Evolutionary conservation across 352 stramenopile species (phyloP), one percentile per base, ranked within the genome.

Genomic region (Pythium insidiosum): DNA sequence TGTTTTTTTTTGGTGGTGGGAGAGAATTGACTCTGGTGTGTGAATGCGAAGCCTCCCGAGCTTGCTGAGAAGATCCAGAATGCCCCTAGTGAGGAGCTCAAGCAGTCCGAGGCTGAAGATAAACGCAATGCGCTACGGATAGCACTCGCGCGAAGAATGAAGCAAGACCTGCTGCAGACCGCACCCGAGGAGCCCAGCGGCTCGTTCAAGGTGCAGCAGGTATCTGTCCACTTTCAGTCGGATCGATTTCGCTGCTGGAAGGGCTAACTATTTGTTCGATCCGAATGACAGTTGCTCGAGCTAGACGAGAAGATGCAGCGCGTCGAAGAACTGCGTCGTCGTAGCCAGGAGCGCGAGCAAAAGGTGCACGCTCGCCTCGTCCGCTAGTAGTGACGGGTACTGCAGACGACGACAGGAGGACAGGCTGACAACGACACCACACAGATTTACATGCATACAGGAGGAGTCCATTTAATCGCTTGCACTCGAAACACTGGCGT

Each of bases 231-330:
- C n/a, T n/a, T n/a, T n/a, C n/a, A n/a, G n/a, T n/a, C n/a, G n/a
- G n/a, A n/a, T n/a, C n/a, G n/a, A n/a, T n/a, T n/a, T n/a, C n/a
- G n/a, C n/a, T n/a, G n/a, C n/a, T 22, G 56, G 19, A 19, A n/a
- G 22, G 6, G 22, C 34, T 19, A 34, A 16, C 25, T 15, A 6
- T 21, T 23, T 40, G 48, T 26, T 43, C 38, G 16, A 6, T 33
- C 1, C 55, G 24, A 21, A 21, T 42, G 18, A 45, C 10, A 87
- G 72, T 49, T 84, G 33, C 53, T 68, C 26, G 74, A 88, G 50
- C 56, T 91, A 20, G 75, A 91, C 30, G 69, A 81, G 36, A 88
- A 91, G 56, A 64, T 88, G 57, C 70, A 81, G 47, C 75, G 71
- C 30, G 78, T 91, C 24, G 75, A 88, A 36, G 68, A 83, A 22